phyloP scores from a whole-genome alignment of 2,329 filamentous ascomycete species.

The Fusarium sp. region DNA sequence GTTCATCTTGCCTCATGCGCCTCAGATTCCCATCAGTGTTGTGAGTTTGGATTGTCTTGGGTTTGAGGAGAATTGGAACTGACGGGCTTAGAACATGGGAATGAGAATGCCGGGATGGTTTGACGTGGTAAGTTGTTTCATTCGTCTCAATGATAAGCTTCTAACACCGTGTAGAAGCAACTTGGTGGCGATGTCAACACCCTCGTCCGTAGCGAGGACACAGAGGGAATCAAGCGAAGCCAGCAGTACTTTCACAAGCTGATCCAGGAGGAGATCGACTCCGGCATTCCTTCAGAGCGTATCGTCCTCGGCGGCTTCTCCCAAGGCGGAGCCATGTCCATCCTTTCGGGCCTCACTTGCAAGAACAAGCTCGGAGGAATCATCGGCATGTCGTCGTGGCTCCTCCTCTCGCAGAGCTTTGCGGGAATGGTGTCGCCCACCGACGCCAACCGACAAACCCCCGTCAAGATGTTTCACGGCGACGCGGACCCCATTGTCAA shows the following conservation, averaged over 20 bases:
- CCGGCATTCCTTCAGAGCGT: conserved; percentile 83
- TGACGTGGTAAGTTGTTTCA: conserved; percentile 70
- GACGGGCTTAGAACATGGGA: conserved; percentile 42
- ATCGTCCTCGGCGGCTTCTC: conserved; percentile 90
- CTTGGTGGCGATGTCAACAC: conserved; percentile 50
- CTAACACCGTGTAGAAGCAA: conserved; percentile 42
- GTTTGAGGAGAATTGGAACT: conserved; percentile 4
- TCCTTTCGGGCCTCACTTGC: conserved; percentile 83
- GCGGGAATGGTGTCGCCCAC: conserved; percentile 51
- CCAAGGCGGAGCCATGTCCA: conserved; percentile 87
- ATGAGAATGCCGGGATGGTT: conserved; percentile 86
- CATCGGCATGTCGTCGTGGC: conserved; percentile 85
- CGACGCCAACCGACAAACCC: conserved; percentile 73
- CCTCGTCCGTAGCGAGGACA: conserved; percentile 65
- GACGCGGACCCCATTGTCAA: conserved; percentile 79
- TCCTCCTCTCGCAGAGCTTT: conserved; percentile 71
- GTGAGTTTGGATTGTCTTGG: conserved; percentile 40
- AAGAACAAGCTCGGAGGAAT: conserved; percentile 85
- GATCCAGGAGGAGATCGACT: conserved; percentile 82
- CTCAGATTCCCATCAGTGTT: conserved; percentile 83
- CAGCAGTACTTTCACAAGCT: conserved; percentile 82
- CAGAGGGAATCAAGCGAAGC: conserved; percentile 78
- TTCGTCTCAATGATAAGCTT: neutral
- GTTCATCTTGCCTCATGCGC: conserved; percentile 94
- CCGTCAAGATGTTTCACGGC: conserved; percentile 93